phyloP scores from a whole-genome alignment of 1,139 yeast genomes.

The Kazachstania sp. region DNA sequence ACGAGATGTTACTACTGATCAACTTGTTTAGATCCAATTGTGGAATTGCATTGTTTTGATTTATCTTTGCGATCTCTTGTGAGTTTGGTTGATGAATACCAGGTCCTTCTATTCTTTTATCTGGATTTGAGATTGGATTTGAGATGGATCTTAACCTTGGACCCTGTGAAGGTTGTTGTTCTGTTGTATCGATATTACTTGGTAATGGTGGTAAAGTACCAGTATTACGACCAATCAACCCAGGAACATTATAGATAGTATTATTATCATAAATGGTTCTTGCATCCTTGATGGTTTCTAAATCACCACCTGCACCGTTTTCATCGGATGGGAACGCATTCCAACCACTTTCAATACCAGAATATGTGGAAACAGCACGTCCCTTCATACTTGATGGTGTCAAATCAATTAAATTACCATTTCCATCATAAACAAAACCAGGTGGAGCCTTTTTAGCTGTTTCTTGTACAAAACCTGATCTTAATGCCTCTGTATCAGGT shows the following conservation, averaged over 20 bases:
- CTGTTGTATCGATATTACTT: constrained; percentile 10
- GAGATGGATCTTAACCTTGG: constrained; percentile 1
- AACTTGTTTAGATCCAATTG: constrained; percentile 19
- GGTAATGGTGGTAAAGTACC: constrained; percentile 30
- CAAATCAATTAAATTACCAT: constrained; percentile 24
- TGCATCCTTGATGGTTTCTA: constrained; percentile 29
- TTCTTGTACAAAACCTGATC: constrained; percentile 27
- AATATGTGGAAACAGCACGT: constrained; percentile 24
- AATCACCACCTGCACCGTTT: constrained; percentile 20
- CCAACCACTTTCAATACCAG: constrained; percentile 31
- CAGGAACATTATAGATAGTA: constrained; percentile 31
- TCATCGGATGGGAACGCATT: constrained; percentile 29
- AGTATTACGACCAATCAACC: constrained; percentile 20
- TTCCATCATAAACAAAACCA: constrained; percentile 26
- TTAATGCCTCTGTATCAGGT: constrained; percentile 27
- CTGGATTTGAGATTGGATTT: not conserved
- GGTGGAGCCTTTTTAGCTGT: constrained; percentile 25
- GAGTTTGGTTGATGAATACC: constrained; percentile 15
- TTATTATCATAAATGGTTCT: constrained; percentile 31
- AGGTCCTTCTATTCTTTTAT: constrained; percentile 9
- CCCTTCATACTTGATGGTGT: constrained; percentile 26
- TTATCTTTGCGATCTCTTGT: constrained; percentile 12
- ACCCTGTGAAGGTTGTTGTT: not conserved
- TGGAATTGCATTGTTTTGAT: constrained; percentile 16
- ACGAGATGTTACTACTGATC: constrained; percentile 16